Conservation (phyloP, 495 filamentous ascomycete genomes). For the Lophium mytilinum region DNA sequence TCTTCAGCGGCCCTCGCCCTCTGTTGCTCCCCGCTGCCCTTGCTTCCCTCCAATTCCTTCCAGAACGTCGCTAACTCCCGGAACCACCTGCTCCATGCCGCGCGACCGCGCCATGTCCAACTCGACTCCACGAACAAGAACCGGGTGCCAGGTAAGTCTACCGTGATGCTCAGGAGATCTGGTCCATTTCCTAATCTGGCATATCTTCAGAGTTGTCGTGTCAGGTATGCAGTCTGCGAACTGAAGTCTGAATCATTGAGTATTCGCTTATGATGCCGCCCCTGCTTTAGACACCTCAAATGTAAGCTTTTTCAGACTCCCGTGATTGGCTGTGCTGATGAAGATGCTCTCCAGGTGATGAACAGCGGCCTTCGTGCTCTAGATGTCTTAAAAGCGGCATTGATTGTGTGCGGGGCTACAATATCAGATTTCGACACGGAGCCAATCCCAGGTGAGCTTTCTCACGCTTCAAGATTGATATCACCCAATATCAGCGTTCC, state of each 20-base stretch:
- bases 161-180: neutral
- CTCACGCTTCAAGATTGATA: neutral
- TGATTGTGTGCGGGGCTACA: constrained; percentile 15
- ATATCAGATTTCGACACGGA: constrained; percentile 19
- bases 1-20: constrained; percentile 1
- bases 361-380: constrained; percentile 7
- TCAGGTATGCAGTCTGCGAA: neutral
- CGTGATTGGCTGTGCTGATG: neutral
- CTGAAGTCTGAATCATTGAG: neutral
- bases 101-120: neutral
- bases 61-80: too few relatives aligned
- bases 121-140: constrained; percentile 3
- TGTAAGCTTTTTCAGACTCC: neutral
- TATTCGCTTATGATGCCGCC: constrained; percentile 1
- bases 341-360: neutral
- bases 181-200: neutral
- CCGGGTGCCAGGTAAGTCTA: neutral
- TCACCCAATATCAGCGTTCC: neutral
- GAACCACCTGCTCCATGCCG: neutral
- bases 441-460: constrained; percentile 20
- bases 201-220: constrained; percentile 1
- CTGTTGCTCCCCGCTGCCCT: too few relatives aligned
- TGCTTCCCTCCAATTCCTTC: too few relatives aligned
- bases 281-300: constrained; percentile 1
- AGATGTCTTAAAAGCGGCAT: constrained; percentile 10